Percentiles rank a stretch among this genome's conserved stretches.
phyloP scores from a whole-genome alignment of 495 filamentous ascomycete species.

The Penicillium nucicola region DNA sequence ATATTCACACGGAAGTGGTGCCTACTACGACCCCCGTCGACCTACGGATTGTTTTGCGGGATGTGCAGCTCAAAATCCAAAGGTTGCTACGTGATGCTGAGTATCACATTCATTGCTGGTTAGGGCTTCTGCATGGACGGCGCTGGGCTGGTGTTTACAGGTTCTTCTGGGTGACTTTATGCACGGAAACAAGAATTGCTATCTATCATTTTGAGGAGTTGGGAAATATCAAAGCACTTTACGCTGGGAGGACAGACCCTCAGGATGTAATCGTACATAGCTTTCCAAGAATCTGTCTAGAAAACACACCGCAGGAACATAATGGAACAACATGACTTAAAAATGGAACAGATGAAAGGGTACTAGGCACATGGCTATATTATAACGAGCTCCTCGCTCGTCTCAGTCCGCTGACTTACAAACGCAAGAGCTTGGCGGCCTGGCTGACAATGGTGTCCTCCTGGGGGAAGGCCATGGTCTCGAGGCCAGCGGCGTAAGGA shows the following conservation, averaged over 20 bases:
- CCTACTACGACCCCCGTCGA: constrained; percentile 49
- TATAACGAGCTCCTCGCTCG: constrained; percentile 19
- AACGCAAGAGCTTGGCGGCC: constrained; percentile 75
- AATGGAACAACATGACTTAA: constrained; percentile 23
- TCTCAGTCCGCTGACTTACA: constrained; percentile 46
- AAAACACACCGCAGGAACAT: constrained; percentile 20
- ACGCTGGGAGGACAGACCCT: constrained; percentile 18
- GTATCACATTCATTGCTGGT: neutral
- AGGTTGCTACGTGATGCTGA: constrained; percentile 4
- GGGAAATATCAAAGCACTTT: constrained; percentile 6
- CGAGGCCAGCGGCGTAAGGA: constrained; percentile 82
- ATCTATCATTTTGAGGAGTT: constrained; percentile 6
- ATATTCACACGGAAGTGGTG: constrained; percentile 36
- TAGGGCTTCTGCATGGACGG: no score
- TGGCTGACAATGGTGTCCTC: constrained; percentile 79
- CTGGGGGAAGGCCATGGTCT: constrained; percentile 89
- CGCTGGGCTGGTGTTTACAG: constrained; percentile 1
- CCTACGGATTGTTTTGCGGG: constrained; percentile 49
- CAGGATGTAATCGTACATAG: constrained; percentile 39
- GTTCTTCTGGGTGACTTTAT: neutral
- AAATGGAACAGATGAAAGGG: constrained; percentile 27
- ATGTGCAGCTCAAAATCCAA: constrained; percentile 29
- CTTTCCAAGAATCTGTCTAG: constrained; percentile 30
- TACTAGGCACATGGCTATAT: constrained; percentile 37
- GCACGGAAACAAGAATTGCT: neutral